These are phyloP conservation scores for Hemisphaericaspora xylofermentans DNA, from an alignment of 1,139 yeast species.

Conservation along the genomic window DNA sequence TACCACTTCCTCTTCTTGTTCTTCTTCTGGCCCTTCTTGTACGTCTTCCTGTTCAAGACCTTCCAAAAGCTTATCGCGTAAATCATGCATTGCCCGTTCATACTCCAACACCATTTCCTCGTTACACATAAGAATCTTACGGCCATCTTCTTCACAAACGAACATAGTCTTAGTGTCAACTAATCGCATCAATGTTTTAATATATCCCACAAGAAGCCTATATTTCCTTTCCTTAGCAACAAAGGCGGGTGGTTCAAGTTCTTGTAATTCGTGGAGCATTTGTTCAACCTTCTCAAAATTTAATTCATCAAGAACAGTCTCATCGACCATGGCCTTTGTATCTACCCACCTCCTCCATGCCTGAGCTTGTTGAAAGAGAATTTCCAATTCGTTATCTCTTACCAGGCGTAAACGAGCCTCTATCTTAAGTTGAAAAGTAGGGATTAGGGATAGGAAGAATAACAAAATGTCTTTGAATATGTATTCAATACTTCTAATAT, in stretches of 20 bases:
- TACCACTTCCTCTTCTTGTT: too few species aligned
- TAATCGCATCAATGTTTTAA: conserved; percentile 11
- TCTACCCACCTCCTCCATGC: too few species aligned
- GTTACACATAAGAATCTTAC: too few species aligned
- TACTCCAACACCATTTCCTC: too few species aligned
- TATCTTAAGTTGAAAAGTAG: conserved; percentile 12
- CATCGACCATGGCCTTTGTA: too few species aligned
- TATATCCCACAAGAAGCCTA: conserved; percentile 14
- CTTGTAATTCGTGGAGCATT: not conserved
- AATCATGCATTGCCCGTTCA: too few species aligned
- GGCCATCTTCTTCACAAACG: too few species aligned
- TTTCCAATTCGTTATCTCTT: too few species aligned
- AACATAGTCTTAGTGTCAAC: conserved; percentile 5
- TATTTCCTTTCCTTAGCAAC: conserved; percentile 13
- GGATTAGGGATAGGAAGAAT: conserved; percentile 20
- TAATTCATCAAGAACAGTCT: conserved; percentile 3
- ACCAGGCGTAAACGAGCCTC: not conserved
- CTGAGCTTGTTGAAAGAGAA: too few species aligned
- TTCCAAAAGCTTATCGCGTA: too few species aligned
- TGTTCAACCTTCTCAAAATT: conserved; percentile 1
- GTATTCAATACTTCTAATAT: conserved; percentile 12
- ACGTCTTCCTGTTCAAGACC: too few species aligned
- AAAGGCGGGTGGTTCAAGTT: conserved; percentile 2
- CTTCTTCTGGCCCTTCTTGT: too few species aligned
- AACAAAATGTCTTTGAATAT: conserved; percentile 25